Percentiles rank a stretch among this genome's conserved stretches.
Evolutionary conservation across 192 early-diverging fungal species (phyloP).

Genomic region (Coemansia aciculifera): DNA sequence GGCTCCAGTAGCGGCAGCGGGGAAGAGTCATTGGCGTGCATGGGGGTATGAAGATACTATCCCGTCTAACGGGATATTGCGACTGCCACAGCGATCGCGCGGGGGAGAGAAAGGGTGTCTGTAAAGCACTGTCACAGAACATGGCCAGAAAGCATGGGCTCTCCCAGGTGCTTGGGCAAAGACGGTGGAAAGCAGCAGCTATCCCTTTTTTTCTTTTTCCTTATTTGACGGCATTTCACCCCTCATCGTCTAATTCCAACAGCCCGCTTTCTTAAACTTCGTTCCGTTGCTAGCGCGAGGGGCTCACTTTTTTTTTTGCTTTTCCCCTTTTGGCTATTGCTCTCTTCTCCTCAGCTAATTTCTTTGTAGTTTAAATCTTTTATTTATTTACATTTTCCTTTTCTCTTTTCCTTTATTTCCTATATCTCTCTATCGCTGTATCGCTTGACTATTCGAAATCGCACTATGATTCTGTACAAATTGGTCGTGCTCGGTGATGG

Average conservation of each 20-base stretch:
- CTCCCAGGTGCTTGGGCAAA: not conserved
- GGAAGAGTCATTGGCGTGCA: not conserved
- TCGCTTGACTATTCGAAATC: not conserved
- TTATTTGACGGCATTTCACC: not conserved
- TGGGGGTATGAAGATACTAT: not conserved
- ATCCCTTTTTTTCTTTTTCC: not conserved
- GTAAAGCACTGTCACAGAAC: not conserved
- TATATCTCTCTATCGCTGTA: constrained; percentile 3
- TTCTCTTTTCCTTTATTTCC: constrained; percentile 13
- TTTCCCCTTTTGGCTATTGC: constrained; percentile 10
- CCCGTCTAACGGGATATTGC: not conserved
- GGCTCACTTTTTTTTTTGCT: constrained; percentile 8
- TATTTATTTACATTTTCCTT: constrained; percentile 11
- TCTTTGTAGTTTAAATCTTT: constrained; percentile 21
- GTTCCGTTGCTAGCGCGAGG: constrained; percentile 11
- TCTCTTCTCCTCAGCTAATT: constrained; percentile 7
- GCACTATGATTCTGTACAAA: constrained; percentile 90
- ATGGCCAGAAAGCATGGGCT: constrained; percentile 4
- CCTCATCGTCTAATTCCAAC: not conserved
- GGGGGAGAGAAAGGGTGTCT: not conserved
- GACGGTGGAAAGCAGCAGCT: not conserved
- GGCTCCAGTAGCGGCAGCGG: not conserved
- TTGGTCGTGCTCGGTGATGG: constrained; percentile 92
- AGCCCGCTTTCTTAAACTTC: not conserved
- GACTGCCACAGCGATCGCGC: not conserved